phyloP scores from a whole-genome alignment of 2,329 filamentous ascomycete species.

The Podosphaera fusca region DNA sequence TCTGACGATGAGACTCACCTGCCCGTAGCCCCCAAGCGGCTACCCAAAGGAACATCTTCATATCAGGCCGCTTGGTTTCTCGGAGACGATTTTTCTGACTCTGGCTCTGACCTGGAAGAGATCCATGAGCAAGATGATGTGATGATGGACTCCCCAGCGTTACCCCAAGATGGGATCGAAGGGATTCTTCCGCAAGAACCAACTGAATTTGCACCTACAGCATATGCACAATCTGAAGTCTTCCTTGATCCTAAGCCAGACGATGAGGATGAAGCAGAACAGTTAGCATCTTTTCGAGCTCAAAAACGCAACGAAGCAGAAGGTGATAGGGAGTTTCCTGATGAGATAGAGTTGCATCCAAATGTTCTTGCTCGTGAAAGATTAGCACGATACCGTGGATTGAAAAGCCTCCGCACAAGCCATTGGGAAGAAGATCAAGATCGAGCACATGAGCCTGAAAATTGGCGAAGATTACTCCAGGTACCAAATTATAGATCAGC shows the following conservation, averaged over 20 bases:
- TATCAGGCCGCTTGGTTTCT: constrained; percentile 94
- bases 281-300: constrained; percentile 60
- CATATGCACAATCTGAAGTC: constrained; percentile 85
- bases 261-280: constrained; percentile 55
- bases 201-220: constrained; percentile 60
- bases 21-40: constrained; percentile 39
- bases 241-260: constrained; percentile 57
- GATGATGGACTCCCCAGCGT: constrained; percentile 27
- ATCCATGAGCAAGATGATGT: constrained; percentile 37
- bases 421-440: constrained; percentile 81
- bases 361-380: constrained; percentile 69
- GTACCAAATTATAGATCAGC: constrained; percentile 78
- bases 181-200: constrained; percentile 40
- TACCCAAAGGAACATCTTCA: constrained; percentile 77
- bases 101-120: constrained; percentile 64
- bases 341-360: constrained; percentile 87
- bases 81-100: constrained; percentile 47
- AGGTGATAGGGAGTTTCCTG: constrained; percentile 86
- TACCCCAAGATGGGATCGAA: constrained; percentile 67
- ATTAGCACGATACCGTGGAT: constrained; percentile 62
- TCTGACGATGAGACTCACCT: constrained; percentile 57
- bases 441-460: constrained; percentile 62
- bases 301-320: constrained; percentile 59
- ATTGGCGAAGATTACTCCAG: constrained; percentile 69
- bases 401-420: constrained; percentile 78